A percentile compares a stretch with the other conserved stretches of the same genome.
Conservation (phyloP, 1,284 basidiomycete species). For the Trichosporon coremiiforme region DNA sequence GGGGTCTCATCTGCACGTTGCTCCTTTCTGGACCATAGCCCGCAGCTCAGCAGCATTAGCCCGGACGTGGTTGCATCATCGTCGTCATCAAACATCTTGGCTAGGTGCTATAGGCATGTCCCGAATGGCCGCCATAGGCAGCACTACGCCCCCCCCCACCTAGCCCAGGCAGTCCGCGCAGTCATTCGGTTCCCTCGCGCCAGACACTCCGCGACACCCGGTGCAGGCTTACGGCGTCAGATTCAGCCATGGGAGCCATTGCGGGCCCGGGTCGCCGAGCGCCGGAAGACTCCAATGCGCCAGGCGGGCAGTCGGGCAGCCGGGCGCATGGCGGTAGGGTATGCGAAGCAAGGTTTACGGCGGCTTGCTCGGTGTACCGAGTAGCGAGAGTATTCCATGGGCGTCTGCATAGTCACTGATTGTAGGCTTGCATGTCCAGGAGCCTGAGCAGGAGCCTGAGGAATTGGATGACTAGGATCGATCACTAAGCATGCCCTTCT, state of each 20-base stretch:
- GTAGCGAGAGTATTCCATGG: background rate
- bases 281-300: background rate
- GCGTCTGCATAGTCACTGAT: background rate
- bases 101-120: too few species aligned
- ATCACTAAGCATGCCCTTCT: background rate
- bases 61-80: too few species aligned
- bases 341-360: background rate
- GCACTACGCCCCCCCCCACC: too few species aligned
- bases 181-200: background rate
- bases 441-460: background rate
- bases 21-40: too few species aligned
- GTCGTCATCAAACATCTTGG: too few species aligned
- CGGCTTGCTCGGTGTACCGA: background rate
- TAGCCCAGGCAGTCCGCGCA: too few species aligned
- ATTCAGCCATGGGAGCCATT: background rate
- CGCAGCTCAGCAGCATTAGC: too few species aligned
- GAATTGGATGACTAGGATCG: background rate
- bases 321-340: background rate
- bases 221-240: background rate
- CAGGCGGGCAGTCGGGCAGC: background rate
- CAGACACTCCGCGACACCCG: constrained; percentile 1
- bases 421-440: background rate
- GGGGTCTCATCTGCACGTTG: too few species aligned
- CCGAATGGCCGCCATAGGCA: background rate
- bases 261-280: background rate